Base-by-base conservation (phyloP, 2,329 filamentous ascomycete genomes). In the Calonectria multiphialidica region DNA sequence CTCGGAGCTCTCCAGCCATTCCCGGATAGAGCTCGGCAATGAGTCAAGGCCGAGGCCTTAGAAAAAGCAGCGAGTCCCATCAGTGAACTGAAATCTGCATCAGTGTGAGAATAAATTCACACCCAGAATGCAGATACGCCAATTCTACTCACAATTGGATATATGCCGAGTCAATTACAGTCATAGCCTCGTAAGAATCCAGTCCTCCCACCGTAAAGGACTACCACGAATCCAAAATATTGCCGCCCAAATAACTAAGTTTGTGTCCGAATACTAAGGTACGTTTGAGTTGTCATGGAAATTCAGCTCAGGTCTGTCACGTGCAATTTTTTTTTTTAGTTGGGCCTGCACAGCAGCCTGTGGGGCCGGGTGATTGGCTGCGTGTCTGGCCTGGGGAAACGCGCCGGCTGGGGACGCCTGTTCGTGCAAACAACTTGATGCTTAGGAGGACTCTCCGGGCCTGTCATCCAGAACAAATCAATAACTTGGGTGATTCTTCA, bases 1-100 rank as follows among this genome's bases (percentile, higher is more conserved):
- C 66, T 72, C 18, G 67, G 45, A 42, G 45, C 21, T 40, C 66
- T 75, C 45, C 70, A 16, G 37, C 57, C 44, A 33, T 71, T 77
- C 9, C 71, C 64, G 53, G 74, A 77, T 45, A 74, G 68, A 67
- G 70, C 71, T 73, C 73, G 71, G 63, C 68, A 71, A 18, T 73
- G 74, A 72, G 75, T 70, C 76, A 76, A 79, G 74, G 74, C 74
- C 37, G 74, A 76, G 64, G 76, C 75, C 76, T 62, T 66, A 49
- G 77, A 67, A 50, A 81, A 64, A 42, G 74, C 66, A 59, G 64
- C 72, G 64, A 74, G 73, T 65, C 77, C 76, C 79, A 79, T 80
- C 21, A 62, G 53, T 68, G 59, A 63, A 68, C 57, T 30, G 35
- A 55, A 40, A 70, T 68, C 74, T 74, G 50, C 35, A 71, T 40